Evolutionary conservation across 768 basidiomycete species (phyloP), one percentile per base, ranked within the genome.

Genomic region (Astraeus odoratus): DNA sequence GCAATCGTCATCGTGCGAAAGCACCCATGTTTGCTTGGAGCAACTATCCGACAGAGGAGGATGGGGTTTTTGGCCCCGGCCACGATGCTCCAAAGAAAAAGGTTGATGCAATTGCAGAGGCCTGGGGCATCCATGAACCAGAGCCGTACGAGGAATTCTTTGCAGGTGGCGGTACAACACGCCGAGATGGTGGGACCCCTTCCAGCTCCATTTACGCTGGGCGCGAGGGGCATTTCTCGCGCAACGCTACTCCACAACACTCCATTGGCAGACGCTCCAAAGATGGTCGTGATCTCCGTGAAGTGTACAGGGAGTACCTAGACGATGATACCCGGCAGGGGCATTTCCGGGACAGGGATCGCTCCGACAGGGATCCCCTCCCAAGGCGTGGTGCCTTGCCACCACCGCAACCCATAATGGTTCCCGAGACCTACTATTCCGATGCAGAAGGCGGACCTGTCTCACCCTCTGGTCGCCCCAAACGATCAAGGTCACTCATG

Each of bases 41-140:
- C 49, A 53, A 52, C 25, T 54, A 60, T 9, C 66, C 61, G 23
- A 71, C 63, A 22, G 73, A 74, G 29, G 64, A 69, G 5, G 60
- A 71, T 42, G 66, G 68, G 39, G 65, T 68, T 3, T 78, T 77
- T 58, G 63, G 76, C 51, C 63, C 72, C 54, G 64, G 73, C 51
- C 74, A 76, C 38, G 74, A 76, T 43, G 74, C 78, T 48, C 75
- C 76, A 8, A 89, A 89, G 78, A 88, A 86, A 67, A 87, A 87
- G 58, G 81, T 86, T 26, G 87, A 92, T 54, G 87, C 86, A 29
- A 81, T 93, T 47, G 89, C 89, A 37, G 90, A 92, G 64, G 90
- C 90, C 1, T 92, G 90, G 90, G 90, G 90, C 29, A 89, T 88
- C 41, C 86, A 90, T 54, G 90, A 92, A 56, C 90, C 90, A 4